Evolutionary conservation across 352 stramenopile genomes (phyloP), one percentile per base, ranked within the genome.

Genomic region (Globisporangium heterothallicum): DNA sequence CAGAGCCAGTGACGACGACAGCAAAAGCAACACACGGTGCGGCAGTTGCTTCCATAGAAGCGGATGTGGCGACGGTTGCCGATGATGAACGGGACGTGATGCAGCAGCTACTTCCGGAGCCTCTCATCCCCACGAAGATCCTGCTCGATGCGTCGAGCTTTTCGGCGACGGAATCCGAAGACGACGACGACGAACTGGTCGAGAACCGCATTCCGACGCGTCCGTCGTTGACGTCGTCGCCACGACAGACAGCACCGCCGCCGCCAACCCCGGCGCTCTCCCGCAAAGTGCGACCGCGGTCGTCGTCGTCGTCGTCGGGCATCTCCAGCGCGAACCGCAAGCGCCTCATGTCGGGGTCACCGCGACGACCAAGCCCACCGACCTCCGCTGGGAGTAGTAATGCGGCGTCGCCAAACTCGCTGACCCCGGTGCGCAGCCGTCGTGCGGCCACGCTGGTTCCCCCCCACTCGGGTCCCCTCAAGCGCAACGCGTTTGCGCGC

Each of bases 111-210:
- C 29, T 63, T 42, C 34, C 43, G 21, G 12, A n/a, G n/a, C n/a
- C n/a, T n/a, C n/a, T 60, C 10, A 8, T 8, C 3, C 2, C 30
- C 30, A 36, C 9, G 12, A 57, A 58, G 32, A 21, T 51, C 40
- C 52, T 56, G 45, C 35, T 43, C 19, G 19, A 58, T 19, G 60
- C 69, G 26, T 49, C 56, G 34, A 48, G 54, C 10, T 60, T 68
- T n/a, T 83, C 72, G 13, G 64, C 76, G 56, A 83, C 72, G 24
- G 72, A 83, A 49, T 79, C 69, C 5, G 72, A 83, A 36, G 72
- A 83, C 38, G 72, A 79, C 30, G 70, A 84, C 3, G 45, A 56
- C 16, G 45, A 38, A 7, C 19, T 40, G 18, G 12, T 25, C 9
- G 45, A 38, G 30, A 52, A 49, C 12, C 19, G 21, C 9, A 8